phyloP scores from a whole-genome alignment of 2,329 filamentous ascomycete species.

The Verticillium nubilum region DNA sequence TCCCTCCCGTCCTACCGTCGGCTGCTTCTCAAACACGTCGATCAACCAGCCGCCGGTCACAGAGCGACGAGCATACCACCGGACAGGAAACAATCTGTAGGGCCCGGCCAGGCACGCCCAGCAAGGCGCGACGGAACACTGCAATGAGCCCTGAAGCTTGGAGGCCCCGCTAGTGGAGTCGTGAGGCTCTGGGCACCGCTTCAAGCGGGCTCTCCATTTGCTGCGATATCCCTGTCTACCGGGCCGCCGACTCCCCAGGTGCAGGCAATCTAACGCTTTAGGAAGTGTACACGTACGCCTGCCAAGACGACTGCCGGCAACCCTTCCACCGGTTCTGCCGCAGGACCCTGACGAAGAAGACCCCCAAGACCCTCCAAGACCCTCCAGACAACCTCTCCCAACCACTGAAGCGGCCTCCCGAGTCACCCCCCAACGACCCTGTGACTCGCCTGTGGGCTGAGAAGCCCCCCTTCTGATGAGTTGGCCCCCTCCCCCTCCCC shows the following conservation, averaged over 20 bases:
- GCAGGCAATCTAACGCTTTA: conserved; percentile 13
- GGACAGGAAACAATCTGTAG: background rate
- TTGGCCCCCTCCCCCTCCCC: background rate
- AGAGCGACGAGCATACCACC: background rate
- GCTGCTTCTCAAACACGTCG: background rate
- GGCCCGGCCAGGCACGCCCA: background rate
- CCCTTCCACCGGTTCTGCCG: background rate
- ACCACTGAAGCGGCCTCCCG: background rate
- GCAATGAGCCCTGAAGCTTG: background rate
- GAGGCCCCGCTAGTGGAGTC: background rate
- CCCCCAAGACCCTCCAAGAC: background rate
- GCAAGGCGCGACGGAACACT: background rate
- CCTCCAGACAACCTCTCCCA: background rate
- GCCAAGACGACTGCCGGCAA: conserved; percentile 8
- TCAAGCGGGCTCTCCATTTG: background rate
- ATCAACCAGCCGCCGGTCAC: background rate
- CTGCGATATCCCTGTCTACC: background rate
- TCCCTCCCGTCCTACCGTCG: background rate
- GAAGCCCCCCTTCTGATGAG: background rate
- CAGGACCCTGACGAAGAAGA: background rate
- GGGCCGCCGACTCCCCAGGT: conserved; percentile 6
- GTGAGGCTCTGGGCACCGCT: conserved; percentile 1
- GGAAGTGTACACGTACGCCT: conserved; percentile 13
- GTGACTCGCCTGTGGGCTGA: background rate
- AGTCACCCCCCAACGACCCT: background rate